Percentiles rank a stretch among this genome's conserved stretches.
phyloP scores from a whole-genome alignment of 169 alveolate species.

The Blepharisma undulans region DNA sequence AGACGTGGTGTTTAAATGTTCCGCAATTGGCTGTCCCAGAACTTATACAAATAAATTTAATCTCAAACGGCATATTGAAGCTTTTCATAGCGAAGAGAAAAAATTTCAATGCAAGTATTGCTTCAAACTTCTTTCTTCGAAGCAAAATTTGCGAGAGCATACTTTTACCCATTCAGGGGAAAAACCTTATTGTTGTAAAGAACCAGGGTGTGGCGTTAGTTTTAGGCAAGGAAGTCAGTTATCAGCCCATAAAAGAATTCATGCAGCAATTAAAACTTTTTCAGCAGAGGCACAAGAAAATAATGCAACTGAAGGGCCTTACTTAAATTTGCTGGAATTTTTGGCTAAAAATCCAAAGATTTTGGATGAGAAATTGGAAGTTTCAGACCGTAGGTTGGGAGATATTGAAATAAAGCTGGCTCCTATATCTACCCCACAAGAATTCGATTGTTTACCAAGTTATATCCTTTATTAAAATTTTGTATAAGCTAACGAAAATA shows the following conservation, averaged over 20 bases:
- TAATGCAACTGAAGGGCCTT: neutral
- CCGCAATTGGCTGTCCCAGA: neutral
- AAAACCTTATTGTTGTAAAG: slow-evolving; percentile 60
- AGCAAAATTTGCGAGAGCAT: slow-evolving; percentile 58
- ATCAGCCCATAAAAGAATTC: slow-evolving; percentile 61
- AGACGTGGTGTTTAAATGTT: neutral
- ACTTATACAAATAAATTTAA: neutral
- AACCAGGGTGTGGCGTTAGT: slow-evolving; percentile 51
- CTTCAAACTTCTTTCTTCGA: slow-evolving; percentile 51
- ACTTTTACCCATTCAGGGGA: slow-evolving; percentile 62
- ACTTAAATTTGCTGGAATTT: neutral
- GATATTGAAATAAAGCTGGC: neutral
- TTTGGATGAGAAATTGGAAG: neutral
- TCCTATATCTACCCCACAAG: neutral
- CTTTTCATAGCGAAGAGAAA: slow-evolving; percentile 3
- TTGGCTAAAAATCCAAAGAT: neutral
- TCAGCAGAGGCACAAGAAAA: neutral
- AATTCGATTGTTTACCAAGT: neutral
- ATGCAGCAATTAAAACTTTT: slow-evolving; percentile 3
- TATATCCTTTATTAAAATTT: neutral
- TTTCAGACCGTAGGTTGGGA: neutral
- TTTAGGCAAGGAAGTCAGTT: slow-evolving; percentile 60
- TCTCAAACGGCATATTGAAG: neutral
- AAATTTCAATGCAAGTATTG: slow-evolving; percentile 45
- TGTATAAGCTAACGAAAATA: neutral